Evolutionary conservation across 768 basidiomycete species (phyloP), one percentile per base, ranked within the genome.

Genomic region (Nevesoporus exiguus): DNA sequence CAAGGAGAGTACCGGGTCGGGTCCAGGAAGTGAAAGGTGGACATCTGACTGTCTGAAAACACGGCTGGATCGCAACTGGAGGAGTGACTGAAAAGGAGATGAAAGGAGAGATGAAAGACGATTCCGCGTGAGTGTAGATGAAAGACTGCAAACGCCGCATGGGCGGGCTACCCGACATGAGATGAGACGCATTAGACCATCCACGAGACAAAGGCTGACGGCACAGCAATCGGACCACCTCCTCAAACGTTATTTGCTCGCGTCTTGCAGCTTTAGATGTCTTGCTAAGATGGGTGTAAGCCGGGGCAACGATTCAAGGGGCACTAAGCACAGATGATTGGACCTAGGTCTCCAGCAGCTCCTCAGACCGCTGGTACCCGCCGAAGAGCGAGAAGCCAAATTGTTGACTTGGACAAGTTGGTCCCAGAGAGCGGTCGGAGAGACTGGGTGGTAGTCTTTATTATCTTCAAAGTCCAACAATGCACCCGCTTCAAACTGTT

Each of bases 81-180:
- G 46, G 30, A 42, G 34, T 54, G 39, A 39, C 30, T 47, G 47
- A 54, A 57, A 57, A 55, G 36, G 41, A 31, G 41, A 17, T 34
- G 39, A 52, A 59, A 65, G 45, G 43, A 30, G 2, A 27, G 17
- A 24, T n/a, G 5, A 29, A 41, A 40, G 43, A 29, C 4, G 13
- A 22, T 19, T 29, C 27, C 8, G 27, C 22, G 22, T 37, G 27
- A 36, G 45, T 40, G 5, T 22, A 19, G 34, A 51, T 44, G 27
- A 62, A 42, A 49, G 56, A 15, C 41, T 36, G 17, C 34, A 21
- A 43, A 17, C 19, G 40, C 29, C 50, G 31, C 46, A n/a, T 39
- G 42, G 31, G 3, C 42, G 60, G 19, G 37, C 21, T 47, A 58
- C 29, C 42, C 19, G 58, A 45, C 24, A 15, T 49, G 33, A 57